These are phyloP conservation scores for Russula ochroleuca DNA, from an alignment of 768 basidiomycete genomes.

Conservation along the genomic window DNA sequence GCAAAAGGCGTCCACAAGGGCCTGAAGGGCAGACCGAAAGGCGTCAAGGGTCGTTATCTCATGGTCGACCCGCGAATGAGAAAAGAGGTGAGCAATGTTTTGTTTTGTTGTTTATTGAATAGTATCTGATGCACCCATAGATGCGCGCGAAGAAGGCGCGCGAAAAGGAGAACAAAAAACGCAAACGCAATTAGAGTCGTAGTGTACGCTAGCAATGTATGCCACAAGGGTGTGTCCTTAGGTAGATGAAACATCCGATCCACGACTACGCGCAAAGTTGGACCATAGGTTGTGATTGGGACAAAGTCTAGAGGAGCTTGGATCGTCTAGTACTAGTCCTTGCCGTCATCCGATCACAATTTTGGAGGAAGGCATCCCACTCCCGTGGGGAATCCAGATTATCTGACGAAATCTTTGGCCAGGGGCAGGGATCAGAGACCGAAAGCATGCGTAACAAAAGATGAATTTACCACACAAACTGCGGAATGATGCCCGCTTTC, in stretches of 20 bases:
- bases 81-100: conserved; percentile 64
- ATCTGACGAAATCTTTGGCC: conserved; percentile 44
- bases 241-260: conserved; percentile 4
- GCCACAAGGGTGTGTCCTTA: neutral
- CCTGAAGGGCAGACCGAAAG: conserved; percentile 88
- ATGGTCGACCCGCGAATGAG: conserved; percentile 95
- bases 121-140: conserved; percentile 39
- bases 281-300: neutral
- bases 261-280: neutral
- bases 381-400: conserved; percentile 36
- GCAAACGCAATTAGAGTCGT: conserved; percentile 38
- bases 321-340: conserved; percentile 25
- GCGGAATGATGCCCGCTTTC: conserved; percentile 50
- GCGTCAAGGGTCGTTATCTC: conserved; percentile 89
- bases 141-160: conserved; percentile 77
- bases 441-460: neutral
- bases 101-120: conserved; percentile 8
- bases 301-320: neutral
- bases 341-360: conserved; percentile 41
- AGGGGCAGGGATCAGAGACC: conserved; percentile 13
- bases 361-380: conserved; percentile 46
- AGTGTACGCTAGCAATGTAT: conserved; percentile 6
- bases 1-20: conserved; percentile 89
- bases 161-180: conserved; percentile 68
- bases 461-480: conserved; percentile 48